Evolutionary conservation across 2,329 filamentous ascomycete species (phyloP).

Genomic region (Trichoderma lentiforme): DNA sequence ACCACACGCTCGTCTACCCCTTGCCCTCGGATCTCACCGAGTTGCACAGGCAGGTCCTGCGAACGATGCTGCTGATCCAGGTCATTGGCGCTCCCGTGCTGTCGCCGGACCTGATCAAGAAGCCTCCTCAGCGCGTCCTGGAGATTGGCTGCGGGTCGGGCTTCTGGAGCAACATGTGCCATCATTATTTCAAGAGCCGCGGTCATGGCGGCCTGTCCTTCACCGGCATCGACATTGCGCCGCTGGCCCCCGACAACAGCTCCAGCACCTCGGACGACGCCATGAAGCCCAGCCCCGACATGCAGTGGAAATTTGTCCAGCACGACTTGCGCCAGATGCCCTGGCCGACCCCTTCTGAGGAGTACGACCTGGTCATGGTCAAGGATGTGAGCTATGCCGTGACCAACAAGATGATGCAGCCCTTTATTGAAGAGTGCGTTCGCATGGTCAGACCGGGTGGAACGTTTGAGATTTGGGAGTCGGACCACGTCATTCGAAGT

Average conservation of each 20-base stretch:
- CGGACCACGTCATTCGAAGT: slow-evolving; percentile 79
- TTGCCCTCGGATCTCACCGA: slow-evolving; percentile 84
- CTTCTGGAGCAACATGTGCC: slow-evolving; percentile 87
- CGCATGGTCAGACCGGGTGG: slow-evolving; percentile 76
- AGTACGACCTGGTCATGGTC: slow-evolving; percentile 85
- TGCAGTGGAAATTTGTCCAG: slow-evolving; percentile 85
- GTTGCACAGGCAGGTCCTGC: slow-evolving; percentile 80
- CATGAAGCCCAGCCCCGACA: slow-evolving; percentile 62
- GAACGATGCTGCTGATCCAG: slow-evolving; percentile 76
- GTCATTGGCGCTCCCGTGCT: slow-evolving; percentile 79
- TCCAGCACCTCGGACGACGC: slow-evolving; percentile 30
- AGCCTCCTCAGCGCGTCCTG: slow-evolving; percentile 72
- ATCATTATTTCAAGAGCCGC: slow-evolving; percentile 69
- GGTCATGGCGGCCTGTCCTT: slow-evolving; percentile 71
- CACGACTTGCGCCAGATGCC: slow-evolving; percentile 76
- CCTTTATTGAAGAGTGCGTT: slow-evolving; percentile 66
- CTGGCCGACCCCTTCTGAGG: slow-evolving; percentile 72
- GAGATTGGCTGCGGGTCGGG: slow-evolving; percentile 85
- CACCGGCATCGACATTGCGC: slow-evolving; percentile 77
- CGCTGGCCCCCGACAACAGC: slow-evolving; percentile 52
- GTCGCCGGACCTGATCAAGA: slow-evolving; percentile 61
- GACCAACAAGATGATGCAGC: slow-evolving; percentile 56
- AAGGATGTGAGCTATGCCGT: slow-evolving; percentile 73
- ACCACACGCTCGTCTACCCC: slow-evolving; percentile 71
- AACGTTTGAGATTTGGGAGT: slow-evolving; percentile 83